These are phyloP conservation scores for Talaromyces sp. DNA, from an alignment of 2,329 filamentous ascomycete species.

Conservation along the genomic window DNA sequence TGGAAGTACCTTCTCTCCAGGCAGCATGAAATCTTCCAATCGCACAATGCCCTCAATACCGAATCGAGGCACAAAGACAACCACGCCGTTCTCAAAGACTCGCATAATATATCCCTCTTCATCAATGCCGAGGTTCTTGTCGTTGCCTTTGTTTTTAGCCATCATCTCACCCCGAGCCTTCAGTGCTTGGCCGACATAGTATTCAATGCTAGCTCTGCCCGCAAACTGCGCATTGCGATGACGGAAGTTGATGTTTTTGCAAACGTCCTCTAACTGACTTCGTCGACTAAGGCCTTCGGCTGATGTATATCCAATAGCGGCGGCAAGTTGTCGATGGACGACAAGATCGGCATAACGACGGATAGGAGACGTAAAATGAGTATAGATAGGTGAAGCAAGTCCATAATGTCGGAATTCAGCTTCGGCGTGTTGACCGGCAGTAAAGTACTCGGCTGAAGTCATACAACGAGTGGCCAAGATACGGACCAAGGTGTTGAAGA, in stretches of 20 bases:
- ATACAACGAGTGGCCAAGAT: conserved; percentile 98
- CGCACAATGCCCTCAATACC: conserved; percentile 91
- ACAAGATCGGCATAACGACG: conserved; percentile 96
- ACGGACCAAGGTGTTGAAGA: conserved; percentile 97
- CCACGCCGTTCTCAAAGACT: conserved; percentile 95
- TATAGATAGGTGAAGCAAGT: conserved; percentile 94
- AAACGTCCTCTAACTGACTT: conserved; percentile 83
- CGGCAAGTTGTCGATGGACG: conserved; percentile 89
- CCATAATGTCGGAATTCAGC: conserved; percentile 97
- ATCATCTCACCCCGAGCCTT: conserved; percentile 62
- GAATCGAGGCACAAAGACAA: conserved; percentile 92
- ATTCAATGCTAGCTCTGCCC: conserved; percentile 88
- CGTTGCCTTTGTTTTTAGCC: conserved; percentile 26
- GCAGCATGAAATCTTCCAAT: conserved; percentile 73
- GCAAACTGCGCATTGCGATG: conserved; percentile 97
- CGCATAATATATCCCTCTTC: conserved; percentile 97
- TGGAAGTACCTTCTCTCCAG: conserved; percentile 47
- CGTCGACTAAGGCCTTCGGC: conserved; percentile 77
- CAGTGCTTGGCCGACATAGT: conserved; percentile 95
- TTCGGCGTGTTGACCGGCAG: conserved; percentile 85
- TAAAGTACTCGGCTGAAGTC: conserved; percentile 99
- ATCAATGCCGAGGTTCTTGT: conserved; percentile 51
- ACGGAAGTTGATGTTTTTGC: conserved; percentile 96
- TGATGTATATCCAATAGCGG: conserved; percentile 87
- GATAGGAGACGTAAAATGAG: conserved; percentile 96